A percentile compares a stretch with the other conserved stretches of the same genome.
These are phyloP conservation scores for Acephala macrosclerotiorum DNA, from an alignment of 2,329 filamentous ascomycete genomes.

Conservation along the genomic window DNA sequence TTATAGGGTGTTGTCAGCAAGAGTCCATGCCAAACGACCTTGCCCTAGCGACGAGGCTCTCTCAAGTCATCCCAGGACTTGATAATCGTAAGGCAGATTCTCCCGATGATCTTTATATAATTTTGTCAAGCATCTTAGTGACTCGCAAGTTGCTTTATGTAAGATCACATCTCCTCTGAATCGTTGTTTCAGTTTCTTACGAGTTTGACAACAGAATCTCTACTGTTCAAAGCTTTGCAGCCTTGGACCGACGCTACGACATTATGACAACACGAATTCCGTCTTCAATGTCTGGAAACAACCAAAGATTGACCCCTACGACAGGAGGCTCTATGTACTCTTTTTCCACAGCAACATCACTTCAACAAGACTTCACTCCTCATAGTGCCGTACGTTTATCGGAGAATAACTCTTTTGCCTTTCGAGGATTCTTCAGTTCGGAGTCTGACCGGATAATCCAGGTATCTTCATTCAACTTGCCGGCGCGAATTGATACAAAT, in stretches of 20 bases:
- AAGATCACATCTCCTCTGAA: constrained; percentile 1
- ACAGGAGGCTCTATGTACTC: background rate
- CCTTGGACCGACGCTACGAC: background rate
- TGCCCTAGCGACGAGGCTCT: constrained; percentile 17
- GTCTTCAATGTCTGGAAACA: background rate
- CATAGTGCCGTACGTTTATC: constrained; percentile 9
- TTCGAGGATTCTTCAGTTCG: background rate
- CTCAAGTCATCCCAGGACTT: constrained; percentile 11
- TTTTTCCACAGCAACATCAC: background rate
- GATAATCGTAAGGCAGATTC: constrained; percentile 17
- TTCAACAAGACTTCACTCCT: constrained; percentile 6
- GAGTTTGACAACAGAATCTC: background rate
- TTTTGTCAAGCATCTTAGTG: background rate
- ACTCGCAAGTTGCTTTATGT: background rate
- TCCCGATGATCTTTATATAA: constrained; percentile 19
- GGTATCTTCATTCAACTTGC: constrained; percentile 10
- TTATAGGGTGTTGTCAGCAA: constrained; percentile 2
- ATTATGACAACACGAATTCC: constrained; percentile 1
- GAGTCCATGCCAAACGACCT: constrained; percentile 6
- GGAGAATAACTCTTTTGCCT: background rate
- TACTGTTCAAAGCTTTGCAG: background rate
- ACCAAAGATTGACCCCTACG: background rate
- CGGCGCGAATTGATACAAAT: background rate
- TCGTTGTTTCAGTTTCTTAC: background rate
- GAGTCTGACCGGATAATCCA: constrained; percentile 4